Evolutionary conservation across 1,284 basidiomycete species (phyloP), one percentile per base, ranked within the genome.

Genomic region (Pseudomicrostroma phylloplanum): DNA sequence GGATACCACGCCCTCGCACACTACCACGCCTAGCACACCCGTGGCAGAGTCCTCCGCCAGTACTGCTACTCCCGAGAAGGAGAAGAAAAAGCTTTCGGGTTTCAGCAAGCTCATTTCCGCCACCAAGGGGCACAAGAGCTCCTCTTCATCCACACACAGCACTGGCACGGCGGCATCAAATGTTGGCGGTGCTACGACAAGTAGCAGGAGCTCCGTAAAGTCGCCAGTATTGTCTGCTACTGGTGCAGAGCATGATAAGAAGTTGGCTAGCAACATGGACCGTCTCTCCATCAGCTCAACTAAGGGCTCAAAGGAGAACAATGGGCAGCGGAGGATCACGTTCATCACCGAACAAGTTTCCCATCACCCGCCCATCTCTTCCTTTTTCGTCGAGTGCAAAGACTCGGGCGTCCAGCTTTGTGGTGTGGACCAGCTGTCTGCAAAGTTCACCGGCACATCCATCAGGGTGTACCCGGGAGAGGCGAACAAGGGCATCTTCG

Each of bases 341-440:
- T 77, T 75, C 67, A 40, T 77, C 46, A 77, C 74, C n/a, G 74
- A 77, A 60, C 74, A 77, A 65, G 87, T 96, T 49, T 96, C 91
- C 9, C 94, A 98, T 81, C 94, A 98, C 74, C 96, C 94, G 0
- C 94, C 94, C 1, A 86, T 97, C 49, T 96, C 91, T 0, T 88
- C 90, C 1, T 96, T 88, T 77, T 77, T 74, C 60, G 69, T 68
- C 58, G 71, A 70, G 54, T 67, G 71, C 61, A 70, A 67, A 41
- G 72, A 73, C 23, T 68, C 72, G 13, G 73, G 73, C 26, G 62
- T 76, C 2, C 61, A 74, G 55, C 62, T 77, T n/a, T 68, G 58
- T 63, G 71, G 71, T 21, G 73, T 92, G 57, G 94, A 98, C 82
- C 96, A 98, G 82, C 91, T 98, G 66, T 85, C 88, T 1, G 94